Conservation (phyloP, 2,329 filamentous ascomycete genomes). For the Ciborinia camelliae region DNA sequence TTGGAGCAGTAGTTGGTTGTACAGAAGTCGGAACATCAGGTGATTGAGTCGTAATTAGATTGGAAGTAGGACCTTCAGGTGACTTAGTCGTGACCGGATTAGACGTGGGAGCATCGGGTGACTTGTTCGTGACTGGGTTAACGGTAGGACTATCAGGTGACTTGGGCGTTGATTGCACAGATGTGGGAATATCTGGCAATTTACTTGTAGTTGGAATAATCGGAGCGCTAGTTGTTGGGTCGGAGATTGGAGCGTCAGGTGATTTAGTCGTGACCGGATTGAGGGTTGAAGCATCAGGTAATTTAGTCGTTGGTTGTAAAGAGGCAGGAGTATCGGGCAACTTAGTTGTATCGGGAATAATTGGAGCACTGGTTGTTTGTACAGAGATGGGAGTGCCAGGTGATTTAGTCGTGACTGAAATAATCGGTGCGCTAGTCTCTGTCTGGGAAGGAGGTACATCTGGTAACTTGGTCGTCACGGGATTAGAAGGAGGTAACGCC, state of each 20-base stretch:
- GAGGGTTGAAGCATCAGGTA: neutral
- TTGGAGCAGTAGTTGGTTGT: neutral
- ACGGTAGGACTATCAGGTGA: neutral
- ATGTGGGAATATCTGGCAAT: too few relatives aligned
- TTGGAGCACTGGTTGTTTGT: too few relatives aligned
- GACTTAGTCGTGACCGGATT: neutral
- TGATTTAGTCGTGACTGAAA: neutral
- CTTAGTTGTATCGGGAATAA: too few relatives aligned
- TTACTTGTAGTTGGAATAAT: too few relatives aligned
- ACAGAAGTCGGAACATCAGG: neutral
- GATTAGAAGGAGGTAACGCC: neutral
- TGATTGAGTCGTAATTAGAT: neutral
- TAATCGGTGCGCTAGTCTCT: neutral
- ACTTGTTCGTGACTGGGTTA: neutral
- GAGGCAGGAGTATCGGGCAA: neutral
- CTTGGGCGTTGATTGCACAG: too few relatives aligned
- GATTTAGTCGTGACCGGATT: neutral
- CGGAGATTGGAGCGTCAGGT: neutral
- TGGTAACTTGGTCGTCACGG: neutral
- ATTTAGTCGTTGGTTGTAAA: neutral
- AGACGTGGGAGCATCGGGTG: neutral
- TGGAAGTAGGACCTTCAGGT: neutral
- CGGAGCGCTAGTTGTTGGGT: neutral
- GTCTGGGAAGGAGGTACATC: neutral
- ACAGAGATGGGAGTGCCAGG: neutral